Percentiles rank a stretch among this genome's conserved stretches.
Conservation (phyloP, 805 yeast species). For the Candida ovalis region DNA sequence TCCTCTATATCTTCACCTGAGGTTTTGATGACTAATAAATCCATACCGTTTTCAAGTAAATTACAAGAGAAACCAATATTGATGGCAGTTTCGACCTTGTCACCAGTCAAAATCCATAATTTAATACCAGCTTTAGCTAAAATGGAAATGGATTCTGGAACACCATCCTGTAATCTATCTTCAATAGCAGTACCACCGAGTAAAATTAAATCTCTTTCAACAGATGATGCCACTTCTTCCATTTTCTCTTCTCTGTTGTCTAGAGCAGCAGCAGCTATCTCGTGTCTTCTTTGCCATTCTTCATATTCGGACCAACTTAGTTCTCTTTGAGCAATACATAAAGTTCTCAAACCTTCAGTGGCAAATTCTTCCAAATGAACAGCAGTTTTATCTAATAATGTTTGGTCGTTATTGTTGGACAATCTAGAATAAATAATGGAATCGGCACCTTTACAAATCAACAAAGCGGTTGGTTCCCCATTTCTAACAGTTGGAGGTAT, state of each 20-base stretch:
- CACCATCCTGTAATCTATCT: conserved; percentile 82
- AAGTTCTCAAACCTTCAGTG: conserved; percentile 77
- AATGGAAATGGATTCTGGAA: conserved; percentile 72
- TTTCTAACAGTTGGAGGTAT: conserved; percentile 47
- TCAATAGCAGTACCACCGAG: conserved; percentile 87
- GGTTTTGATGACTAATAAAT: conserved; percentile 60
- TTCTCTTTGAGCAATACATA: conserved; percentile 74
- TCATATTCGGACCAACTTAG: conserved; percentile 57
- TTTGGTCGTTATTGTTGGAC: conserved; percentile 40
- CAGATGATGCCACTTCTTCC: conserved; percentile 71
- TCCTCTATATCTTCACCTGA: conserved; percentile 51
- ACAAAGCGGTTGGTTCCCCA: conserved; percentile 54
- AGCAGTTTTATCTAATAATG: conserved; percentile 56
- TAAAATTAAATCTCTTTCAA: conserved; percentile 61
- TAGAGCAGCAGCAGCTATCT: conserved; percentile 60
- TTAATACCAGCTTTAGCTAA: conserved; percentile 76
- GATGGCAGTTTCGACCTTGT: conserved; percentile 85
- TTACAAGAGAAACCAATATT: conserved; percentile 86
- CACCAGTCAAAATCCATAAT: conserved; percentile 85
- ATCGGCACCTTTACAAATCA: conserved; percentile 85
- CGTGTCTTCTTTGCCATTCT: conserved; percentile 61
- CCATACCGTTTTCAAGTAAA: conserved; percentile 71
- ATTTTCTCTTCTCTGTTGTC: conserved; percentile 62
- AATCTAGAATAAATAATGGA: conserved; percentile 71
- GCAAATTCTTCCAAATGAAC: conserved; percentile 74